Conservation (phyloP, 768 basidiomycete species). For the Suillus variegatus region DNA sequence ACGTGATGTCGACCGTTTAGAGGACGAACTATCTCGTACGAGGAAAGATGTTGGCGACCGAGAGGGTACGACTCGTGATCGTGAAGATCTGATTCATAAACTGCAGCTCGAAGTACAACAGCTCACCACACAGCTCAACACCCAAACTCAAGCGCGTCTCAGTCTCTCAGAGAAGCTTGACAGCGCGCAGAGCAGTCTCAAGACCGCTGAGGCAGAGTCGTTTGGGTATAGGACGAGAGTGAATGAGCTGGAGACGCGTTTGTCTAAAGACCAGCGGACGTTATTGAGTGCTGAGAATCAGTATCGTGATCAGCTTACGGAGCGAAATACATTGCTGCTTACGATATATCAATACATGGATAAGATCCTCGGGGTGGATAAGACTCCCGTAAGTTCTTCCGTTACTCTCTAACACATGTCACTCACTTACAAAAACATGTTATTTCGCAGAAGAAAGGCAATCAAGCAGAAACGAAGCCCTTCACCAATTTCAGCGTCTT, state of each 20-base stretch:
- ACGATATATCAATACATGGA: conserved; percentile 96
- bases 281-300: conserved; percentile 72
- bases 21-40: conserved; percentile 75
- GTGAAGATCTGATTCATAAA: conserved; percentile 72
- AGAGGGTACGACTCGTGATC: conserved; percentile 65
- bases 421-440: neutral
- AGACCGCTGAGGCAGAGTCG: conserved; percentile 70
- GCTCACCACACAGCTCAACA: no score
- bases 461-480: conserved; percentile 83
- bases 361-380: conserved; percentile 88
- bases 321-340: conserved; percentile 87
- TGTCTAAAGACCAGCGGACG: conserved; percentile 80
- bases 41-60: conserved; percentile 68
- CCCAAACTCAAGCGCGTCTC: conserved; percentile 46
- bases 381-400: conserved; percentile 63
- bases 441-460: conserved; percentile 64
- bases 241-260: conserved; percentile 73
- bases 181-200: conserved; percentile 56
- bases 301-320: conserved; percentile 90
- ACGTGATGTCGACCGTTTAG: conserved; percentile 78
- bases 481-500: conserved; percentile 94
- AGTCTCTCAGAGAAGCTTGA: conserved; percentile 93
- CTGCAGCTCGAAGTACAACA: conserved; percentile 34
- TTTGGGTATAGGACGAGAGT: conserved; percentile 58
- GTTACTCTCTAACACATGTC: neutral